Base-by-base conservation (phyloP, 495 filamentous ascomycete species). In the Collariella sp. region DNA sequence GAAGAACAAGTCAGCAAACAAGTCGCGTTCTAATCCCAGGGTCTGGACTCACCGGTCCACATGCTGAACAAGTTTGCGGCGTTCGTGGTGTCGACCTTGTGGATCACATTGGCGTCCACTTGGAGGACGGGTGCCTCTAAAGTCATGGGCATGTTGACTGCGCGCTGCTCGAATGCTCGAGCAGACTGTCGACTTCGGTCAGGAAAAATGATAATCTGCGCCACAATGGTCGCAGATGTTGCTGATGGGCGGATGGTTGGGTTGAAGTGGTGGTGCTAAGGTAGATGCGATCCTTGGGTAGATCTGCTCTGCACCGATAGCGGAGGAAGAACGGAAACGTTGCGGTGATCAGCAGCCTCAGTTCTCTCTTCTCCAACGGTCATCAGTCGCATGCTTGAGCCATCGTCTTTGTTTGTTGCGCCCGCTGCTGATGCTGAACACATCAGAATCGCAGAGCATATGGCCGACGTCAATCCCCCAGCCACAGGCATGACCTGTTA, bases 41-140 rank as follows among this genome's bases (percentile, higher is more conserved):
- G 7, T 2, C 10, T 9, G 10, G 34, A 78, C 89, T 80, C 74
- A 96, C 91, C 90, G 71, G 89, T 90, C 89, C 91, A 96, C 84
- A 98, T 94, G 74, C 89, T 89, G 71, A 93, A 94, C 35, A 98
- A 83, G 63, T 91, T 95, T 72, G 95, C 87, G 13, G 86, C 83
- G 65, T 95, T 95, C 50, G 84, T 76, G 1, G 93, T 95, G 71
- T 96, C 90, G 62, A 98, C 87, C 69, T 93, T 89, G 73, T 91
- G 87, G 62, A 96, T 89, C 60, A 88, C 84, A 65, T 81, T 86
- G 40, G 87, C 84, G 68, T 93, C 84, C 70, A 93, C 86, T 53
- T 87, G 86, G 62, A 93, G 76, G 69, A 93, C 84, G 38, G 67
- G 69, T 6, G 68, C 56, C 35, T 68, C 64, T 57, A 72, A 61